A percentile compares a stretch with the other conserved stretches of the same genome.
Evolutionary conservation across 2,329 filamentous ascomycete species (phyloP).

Genomic region (Rhynchosporium agropyri): DNA sequence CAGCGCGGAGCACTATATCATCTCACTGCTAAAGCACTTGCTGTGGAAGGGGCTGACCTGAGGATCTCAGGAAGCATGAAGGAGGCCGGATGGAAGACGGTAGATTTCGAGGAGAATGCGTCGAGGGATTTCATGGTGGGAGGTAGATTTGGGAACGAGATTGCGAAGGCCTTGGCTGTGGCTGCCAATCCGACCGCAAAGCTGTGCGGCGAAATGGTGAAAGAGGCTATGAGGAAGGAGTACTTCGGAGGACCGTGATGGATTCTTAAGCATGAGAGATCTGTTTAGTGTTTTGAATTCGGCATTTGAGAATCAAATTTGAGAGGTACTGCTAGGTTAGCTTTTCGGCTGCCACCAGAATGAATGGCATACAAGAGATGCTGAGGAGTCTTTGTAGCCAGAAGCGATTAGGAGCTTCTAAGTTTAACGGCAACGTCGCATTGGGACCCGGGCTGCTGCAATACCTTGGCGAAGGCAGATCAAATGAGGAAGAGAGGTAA

Average conservation of each 20-base stretch:
- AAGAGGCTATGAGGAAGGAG: conserved; percentile 70
- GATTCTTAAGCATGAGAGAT: no score
- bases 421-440: no score
- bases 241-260: conserved; percentile 43
- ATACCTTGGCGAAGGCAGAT: no score
- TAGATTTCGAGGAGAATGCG: conserved; percentile 64
- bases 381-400: no score
- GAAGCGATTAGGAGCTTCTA: no score
- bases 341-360: no score
- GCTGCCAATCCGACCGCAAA: conserved; percentile 70
- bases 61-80: conserved; percentile 46
- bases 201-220: conserved; percentile 69
- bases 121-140: conserved; percentile 65
- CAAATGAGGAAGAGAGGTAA: no score
- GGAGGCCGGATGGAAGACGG: conserved; percentile 54
- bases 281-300: no score
- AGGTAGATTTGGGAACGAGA: conserved; percentile 65
- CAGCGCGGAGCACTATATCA: conserved; percentile 70
- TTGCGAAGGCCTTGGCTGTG: conserved; percentile 66
- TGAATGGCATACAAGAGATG: no score
- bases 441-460: no score
- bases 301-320: no score
- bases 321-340: no score
- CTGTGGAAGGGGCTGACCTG: conserved; percentile 39
- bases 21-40: conserved; percentile 51